Percentiles rank a stretch among this genome's conserved stretches.
phyloP scores from a whole-genome alignment of 202 grass and related monocot genomes.

The Carex sylvatica region DNA sequence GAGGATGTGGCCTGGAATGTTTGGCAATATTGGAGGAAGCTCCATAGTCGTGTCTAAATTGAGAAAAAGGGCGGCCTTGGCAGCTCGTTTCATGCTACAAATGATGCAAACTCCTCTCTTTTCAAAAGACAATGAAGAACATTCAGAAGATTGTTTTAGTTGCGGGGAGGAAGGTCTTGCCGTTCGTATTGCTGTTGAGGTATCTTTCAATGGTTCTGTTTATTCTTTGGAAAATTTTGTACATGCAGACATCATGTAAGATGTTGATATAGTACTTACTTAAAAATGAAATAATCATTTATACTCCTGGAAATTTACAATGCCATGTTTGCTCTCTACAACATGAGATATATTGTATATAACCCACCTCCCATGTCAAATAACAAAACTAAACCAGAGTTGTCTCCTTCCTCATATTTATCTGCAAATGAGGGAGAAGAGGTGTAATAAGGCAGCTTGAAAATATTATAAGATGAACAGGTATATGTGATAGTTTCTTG shows the following conservation, averaged over 20 bases:
- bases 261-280: neutral
- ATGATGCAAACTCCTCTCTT: constrained; percentile 81
- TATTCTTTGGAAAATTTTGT: neutral
- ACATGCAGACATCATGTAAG: neutral
- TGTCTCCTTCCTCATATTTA: neutral
- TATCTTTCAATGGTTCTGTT: constrained; percentile 24
- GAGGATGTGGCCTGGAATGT: constrained; percentile 81
- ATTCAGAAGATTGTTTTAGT: constrained; percentile 42
- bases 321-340: neutral
- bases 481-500: neutral
- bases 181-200: constrained; percentile 78
- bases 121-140: constrained; percentile 39
- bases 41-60: constrained; percentile 50
- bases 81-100: constrained; percentile 85
- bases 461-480: neutral
- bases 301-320: neutral
- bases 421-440: neutral
- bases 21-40: constrained; percentile 64
- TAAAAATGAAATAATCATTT: neutral
- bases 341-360: neutral
- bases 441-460: neutral
- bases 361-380: neutral
- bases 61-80: constrained; percentile 58
- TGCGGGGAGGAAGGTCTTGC: constrained; percentile 72
- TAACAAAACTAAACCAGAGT: neutral